Evolutionary conservation across 768 basidiomycete genomes (phyloP), one percentile per base, ranked within the genome.

Genomic region (Lactarius quietus): DNA sequence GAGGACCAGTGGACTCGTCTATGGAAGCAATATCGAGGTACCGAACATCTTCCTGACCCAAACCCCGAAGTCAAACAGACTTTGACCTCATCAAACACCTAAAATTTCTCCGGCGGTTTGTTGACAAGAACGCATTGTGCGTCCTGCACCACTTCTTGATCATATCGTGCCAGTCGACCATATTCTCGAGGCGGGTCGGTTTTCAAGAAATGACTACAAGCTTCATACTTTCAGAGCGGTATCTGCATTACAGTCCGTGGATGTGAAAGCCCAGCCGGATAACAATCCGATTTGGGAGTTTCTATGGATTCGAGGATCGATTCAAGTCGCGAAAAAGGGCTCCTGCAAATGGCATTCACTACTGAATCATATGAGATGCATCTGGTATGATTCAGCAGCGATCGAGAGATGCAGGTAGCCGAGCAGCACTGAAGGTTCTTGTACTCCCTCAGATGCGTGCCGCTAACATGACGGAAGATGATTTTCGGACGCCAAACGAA

Each of bases 71-170:
- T 74, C 77, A 86, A 23, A 83, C 82, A 7, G 83, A 92, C 54
- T 96, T 97, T 71, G 84, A 93, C 73, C 75, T 97, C n/a, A 78
- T 86, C 33, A 81, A 81, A n/a, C 93, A 95, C 71, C 73, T 97
- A 35, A 84, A 87, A 68, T 93, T 93, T 71, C 79, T 98, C 59
- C 83, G 95, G 48, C 81, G 81, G 12, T 83, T 92, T 70, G 80
- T 97, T 35, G 92, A 95, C 73, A 97, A 97, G 76, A 88, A 86
- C 73, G 86, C 88, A 1, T 70, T 97, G 95, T 95, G 71, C 76
- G 93, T 83, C 3, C 39, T 9, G n/a, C 36, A 52, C 41, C 31
- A 59, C 35, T 15, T 62, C 39, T 29, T 28, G n/a, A 20, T 26
- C 15, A 38, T 55, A 26, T 29, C 26, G 35, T 67, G 39, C 51